A percentile compares a stretch with the other conserved stretches of the same genome.
Evolutionary conservation across 1,284 basidiomycete genomes (phyloP).

Genomic region (Naganishia sp.): DNA sequence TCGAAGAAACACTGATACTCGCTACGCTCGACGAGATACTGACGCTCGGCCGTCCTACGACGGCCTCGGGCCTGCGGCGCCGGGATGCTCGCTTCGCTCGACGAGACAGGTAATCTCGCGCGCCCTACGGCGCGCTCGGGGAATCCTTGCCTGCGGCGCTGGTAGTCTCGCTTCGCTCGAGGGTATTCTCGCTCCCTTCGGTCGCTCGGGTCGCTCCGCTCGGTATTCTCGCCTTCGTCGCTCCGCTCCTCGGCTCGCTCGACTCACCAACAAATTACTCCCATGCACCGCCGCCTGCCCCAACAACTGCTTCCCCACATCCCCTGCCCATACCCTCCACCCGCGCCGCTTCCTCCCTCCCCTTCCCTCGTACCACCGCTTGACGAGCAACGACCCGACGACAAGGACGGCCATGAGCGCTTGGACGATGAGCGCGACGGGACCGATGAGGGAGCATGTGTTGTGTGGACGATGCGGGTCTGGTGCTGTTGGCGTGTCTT

Average conservation of each 20-base stretch:
- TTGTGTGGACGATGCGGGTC: conserved; percentile 49
- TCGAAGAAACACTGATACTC: too few relatives aligned
- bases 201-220: neutral
- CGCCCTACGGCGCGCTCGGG: too few relatives aligned
- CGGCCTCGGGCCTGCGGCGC: too few relatives aligned
- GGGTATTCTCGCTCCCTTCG: too few relatives aligned
- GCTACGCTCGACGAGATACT: too few relatives aligned
- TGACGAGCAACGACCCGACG: conserved; percentile 78
- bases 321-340: conserved; percentile 91
- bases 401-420: conserved; percentile 75
- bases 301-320: conserved; percentile 86
- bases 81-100: too few relatives aligned
- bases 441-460: conserved; percentile 55
- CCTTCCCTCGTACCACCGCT: conserved; percentile 72
- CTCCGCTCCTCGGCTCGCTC: neutral
- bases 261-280: conserved; percentile 72
- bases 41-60: too few relatives aligned
- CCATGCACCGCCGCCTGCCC: conserved; percentile 89
- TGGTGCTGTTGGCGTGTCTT: conserved; percentile 2
- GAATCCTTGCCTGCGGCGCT: too few relatives aligned
- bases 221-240: too few relatives aligned
- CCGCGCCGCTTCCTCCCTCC: conserved; percentile 67
- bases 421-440: conserved; percentile 54
- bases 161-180: too few relatives aligned
- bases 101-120: too few relatives aligned